These are phyloP conservation scores for Agastache rugosa DNA, from an alignment of 257 asterid genomes.

Conservation along the genomic window DNA sequence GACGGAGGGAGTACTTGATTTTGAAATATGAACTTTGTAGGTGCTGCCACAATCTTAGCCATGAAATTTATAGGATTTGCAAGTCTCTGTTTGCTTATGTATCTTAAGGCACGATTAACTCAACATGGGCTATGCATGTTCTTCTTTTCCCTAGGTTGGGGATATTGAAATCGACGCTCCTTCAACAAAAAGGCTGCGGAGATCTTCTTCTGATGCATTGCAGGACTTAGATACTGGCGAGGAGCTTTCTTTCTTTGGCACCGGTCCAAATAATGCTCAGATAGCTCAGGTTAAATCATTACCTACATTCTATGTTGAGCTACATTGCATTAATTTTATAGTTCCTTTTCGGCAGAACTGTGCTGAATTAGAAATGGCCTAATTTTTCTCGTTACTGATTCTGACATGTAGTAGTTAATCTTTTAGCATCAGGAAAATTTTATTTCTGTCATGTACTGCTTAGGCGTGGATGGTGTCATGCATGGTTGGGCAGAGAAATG, in stretches of 20 bases:
- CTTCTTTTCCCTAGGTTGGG: slow-evolving; percentile 65
- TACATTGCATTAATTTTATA: slow-evolving; percentile 17
- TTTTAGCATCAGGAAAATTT: slow-evolving; percentile 17
- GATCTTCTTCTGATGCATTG: slow-evolving; percentile 84
- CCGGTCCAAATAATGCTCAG: slow-evolving; percentile 78
- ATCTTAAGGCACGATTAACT: slow-evolving; percentile 5
- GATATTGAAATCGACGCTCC: slow-evolving; percentile 91
- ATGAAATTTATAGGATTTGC: slow-evolving; percentile 26
- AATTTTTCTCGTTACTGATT: slow-evolving; percentile 12
- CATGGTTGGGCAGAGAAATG: slow-evolving; percentile 11
- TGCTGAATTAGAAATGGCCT: slow-evolving; percentile 10
- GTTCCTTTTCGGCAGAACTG: not conserved
- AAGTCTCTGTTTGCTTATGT: slow-evolving; percentile 3
- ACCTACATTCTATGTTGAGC: slow-evolving; percentile 32
- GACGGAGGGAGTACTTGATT: too few species aligned
- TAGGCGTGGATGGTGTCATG: not conserved
- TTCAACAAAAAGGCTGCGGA: slow-evolving; percentile 70
- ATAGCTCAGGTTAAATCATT: slow-evolving; percentile 70
- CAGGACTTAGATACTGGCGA: slow-evolving; percentile 83
- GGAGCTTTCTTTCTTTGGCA: slow-evolving; percentile 84
- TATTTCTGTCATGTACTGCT: slow-evolving; percentile 10
- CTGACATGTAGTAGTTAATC: slow-evolving; percentile 1
- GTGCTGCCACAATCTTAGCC: slow-evolving; percentile 12
- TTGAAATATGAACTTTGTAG: slow-evolving; percentile 25
- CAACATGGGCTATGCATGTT: slow-evolving; percentile 28